phyloP scores from a whole-genome alignment of 352 stramenopile species.

The Phytophthora megakarya region DNA sequence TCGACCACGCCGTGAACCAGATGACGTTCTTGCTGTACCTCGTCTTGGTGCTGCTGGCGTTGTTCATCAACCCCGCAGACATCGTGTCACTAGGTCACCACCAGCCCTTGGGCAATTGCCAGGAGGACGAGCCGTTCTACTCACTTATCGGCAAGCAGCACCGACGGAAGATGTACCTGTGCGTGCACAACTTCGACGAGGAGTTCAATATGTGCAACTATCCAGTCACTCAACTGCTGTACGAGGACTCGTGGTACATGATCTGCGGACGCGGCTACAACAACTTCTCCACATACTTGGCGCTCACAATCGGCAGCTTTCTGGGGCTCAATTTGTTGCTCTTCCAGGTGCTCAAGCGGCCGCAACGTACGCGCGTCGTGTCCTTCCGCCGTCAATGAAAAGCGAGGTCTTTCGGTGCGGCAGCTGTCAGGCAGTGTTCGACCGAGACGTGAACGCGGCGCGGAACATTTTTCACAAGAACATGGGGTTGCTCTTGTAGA shows the following conservation, averaged over 20 bases:
- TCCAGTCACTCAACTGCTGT: slow-evolving; percentile 69
- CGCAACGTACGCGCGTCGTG: slow-evolving; percentile 58
- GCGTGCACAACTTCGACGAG: slow-evolving; percentile 81
- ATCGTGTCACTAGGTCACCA: slow-evolving; percentile 81
- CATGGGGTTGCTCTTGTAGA: too few relatives aligned
- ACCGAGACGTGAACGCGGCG: too few relatives aligned
- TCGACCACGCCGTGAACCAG: slow-evolving; percentile 85
- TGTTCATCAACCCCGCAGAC: slow-evolving; percentile 64
- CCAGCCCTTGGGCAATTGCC: slow-evolving; percentile 74
- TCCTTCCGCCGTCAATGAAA: slow-evolving; percentile 54
- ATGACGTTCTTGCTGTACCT: slow-evolving; percentile 78
- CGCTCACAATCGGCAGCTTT: slow-evolving; percentile 47
- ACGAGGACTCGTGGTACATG: slow-evolving; percentile 85
- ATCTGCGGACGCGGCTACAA: slow-evolving; percentile 79
- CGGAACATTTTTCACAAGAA: too few relatives aligned
- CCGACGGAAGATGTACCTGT: slow-evolving; percentile 71
- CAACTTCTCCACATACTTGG: slow-evolving; percentile 59
- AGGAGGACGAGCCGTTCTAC: slow-evolving; percentile 59
- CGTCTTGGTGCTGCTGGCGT: slow-evolving; percentile 59
- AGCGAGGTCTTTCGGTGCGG: too few relatives aligned
- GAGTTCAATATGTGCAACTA: slow-evolving; percentile 87
- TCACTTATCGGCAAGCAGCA: slow-evolving; percentile 64
- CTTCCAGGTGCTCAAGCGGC: slow-evolving; percentile 75
- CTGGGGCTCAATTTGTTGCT: slow-evolving; percentile 66
- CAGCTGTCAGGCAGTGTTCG: too few relatives aligned